Conservation (phyloP, 306 rosid species). For the Senna siamea region DNA sequence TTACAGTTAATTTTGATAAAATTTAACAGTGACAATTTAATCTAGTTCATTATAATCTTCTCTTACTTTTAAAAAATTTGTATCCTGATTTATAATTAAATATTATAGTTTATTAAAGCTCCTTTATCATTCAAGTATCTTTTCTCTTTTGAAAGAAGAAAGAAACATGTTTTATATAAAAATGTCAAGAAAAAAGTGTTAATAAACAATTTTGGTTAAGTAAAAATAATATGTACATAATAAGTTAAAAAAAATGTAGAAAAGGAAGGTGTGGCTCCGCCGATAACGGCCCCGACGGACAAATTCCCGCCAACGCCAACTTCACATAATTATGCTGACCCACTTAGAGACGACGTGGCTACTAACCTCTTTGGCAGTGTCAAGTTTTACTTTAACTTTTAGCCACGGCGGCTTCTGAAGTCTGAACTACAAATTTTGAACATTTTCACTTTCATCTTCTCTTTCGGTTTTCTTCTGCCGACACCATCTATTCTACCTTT, state of each 20-base stretch:
- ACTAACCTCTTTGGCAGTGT: not conserved
- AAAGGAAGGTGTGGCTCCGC: slow-evolving; percentile 6
- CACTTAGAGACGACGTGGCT: slow-evolving; percentile 43
- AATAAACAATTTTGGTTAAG: too few species aligned
- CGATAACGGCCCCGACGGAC: slow-evolving; percentile 31
- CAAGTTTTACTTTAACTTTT: not conserved
- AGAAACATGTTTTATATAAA: too few species aligned
- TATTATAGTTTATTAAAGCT: too few species aligned
- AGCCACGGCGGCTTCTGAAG: not conserved
- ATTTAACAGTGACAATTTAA: too few species aligned
- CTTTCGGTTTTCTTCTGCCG: slow-evolving; percentile 38
- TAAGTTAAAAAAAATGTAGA: not conserved
- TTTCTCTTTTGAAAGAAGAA: too few species aligned
- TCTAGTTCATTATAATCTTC: too few species aligned
- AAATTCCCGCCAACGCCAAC: slow-evolving; percentile 39
- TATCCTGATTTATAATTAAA: too few species aligned
- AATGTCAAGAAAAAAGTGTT: too few species aligned
- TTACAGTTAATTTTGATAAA: too few species aligned
- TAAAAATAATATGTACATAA: not conserved
- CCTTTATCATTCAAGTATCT: too few species aligned
- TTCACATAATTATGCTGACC: slow-evolving; percentile 12
- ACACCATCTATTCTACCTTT: slow-evolving; percentile 15
- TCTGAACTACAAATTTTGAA: slow-evolving; percentile 2
- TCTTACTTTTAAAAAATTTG: too few species aligned
- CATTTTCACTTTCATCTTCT: slow-evolving; percentile 23